These are phyloP conservation scores for Mycena crocata DNA, from an alignment of 768 basidiomycete genomes.

Conservation along the genomic window DNA sequence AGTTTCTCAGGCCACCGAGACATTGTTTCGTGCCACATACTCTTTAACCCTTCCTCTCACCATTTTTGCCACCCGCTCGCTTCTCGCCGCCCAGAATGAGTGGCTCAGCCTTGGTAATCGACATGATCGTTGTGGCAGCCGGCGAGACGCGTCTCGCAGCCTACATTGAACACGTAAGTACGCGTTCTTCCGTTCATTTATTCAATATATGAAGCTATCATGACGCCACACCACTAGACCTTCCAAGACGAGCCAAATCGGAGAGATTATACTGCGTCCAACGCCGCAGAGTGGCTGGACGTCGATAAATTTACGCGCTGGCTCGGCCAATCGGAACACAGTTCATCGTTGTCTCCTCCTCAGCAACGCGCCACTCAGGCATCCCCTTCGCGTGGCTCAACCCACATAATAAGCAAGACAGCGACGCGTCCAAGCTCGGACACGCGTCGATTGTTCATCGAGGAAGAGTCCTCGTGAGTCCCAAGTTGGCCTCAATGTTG, in stretches of 20 bases:
- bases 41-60: no score
- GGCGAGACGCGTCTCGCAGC: conserved; percentile 27
- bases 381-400: not conserved
- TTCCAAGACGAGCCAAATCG: conserved; percentile 4
- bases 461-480: not conserved
- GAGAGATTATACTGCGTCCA: conserved; percentile 12
- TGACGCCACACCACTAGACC: not conserved
- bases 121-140: conserved; percentile 27
- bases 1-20: no score
- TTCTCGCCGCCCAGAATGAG: conserved; percentile 11
- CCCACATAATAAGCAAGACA: not conserved
- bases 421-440: not conserved
- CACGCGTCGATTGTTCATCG: not conserved
- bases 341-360: not conserved
- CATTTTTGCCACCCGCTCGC: no score
- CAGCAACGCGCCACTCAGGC: not conserved
- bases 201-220: not conserved
- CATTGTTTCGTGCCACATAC: no score
- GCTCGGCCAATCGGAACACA: conserved; percentile 11
- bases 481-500: not conserved
- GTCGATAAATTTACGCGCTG: conserved; percentile 23
- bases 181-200: not conserved
- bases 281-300: conserved; percentile 28
- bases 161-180: conserved; percentile 27
- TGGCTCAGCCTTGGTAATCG: conserved; percentile 6